Evolutionary conservation across 306 rosid genomes (phyloP).

Genomic region (Trifolium subterraneum): DNA sequence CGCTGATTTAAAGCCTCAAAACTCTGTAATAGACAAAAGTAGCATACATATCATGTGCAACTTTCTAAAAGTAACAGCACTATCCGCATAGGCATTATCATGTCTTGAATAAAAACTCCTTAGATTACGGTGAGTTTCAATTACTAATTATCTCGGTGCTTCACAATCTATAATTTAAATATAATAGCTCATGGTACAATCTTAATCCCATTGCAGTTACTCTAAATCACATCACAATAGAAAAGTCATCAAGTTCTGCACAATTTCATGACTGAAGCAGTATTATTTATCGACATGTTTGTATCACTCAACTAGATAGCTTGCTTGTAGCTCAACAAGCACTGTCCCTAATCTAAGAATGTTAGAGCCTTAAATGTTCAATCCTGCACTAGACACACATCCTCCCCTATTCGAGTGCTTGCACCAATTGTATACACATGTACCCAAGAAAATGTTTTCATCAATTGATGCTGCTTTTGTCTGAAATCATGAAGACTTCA

Average conservation of each 20-base stretch:
- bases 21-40: slow-evolving; percentile 58
- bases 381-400: background rate
- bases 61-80: background rate
- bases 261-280: slow-evolving; percentile 16
- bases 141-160: slow-evolving; percentile 4
- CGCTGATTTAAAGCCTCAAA: slow-evolving; percentile 97
- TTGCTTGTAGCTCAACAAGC: slow-evolving; percentile 11
- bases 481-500: background rate
- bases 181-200: slow-evolving; percentile 7
- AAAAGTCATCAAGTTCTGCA: background rate
- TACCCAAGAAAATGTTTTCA: background rate
- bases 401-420: background rate
- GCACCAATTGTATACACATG: background rate
- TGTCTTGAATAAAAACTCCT: slow-evolving; percentile 15
- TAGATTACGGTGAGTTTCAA: background rate
- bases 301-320: background rate
- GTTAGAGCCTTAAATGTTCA: background rate
- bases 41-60: slow-evolving; percentile 10
- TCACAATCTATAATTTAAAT: slow-evolving; percentile 5
- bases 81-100: slow-evolving; percentile 1
- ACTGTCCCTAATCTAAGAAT: background rate
- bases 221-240: background rate
- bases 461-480: slow-evolving; percentile 4
- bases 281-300: background rate
- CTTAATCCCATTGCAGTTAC: slow-evolving; percentile 5